Conservation (phyloP, 1,284 basidiomycete genomes). For the Cryptococcus sp. region DNA sequence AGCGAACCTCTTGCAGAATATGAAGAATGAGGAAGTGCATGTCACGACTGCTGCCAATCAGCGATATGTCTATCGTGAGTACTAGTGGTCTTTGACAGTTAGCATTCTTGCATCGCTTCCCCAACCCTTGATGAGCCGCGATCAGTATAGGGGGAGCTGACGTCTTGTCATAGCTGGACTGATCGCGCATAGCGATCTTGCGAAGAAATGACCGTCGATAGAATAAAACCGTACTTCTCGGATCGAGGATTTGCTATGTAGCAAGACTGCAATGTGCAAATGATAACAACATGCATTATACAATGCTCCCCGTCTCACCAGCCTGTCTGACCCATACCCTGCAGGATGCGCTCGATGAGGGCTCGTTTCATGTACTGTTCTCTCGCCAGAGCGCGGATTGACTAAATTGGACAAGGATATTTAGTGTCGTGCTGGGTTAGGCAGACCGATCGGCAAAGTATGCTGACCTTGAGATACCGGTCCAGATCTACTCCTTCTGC, state of each 20-base stretch:
- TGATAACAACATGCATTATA: slow-evolving; percentile 6
- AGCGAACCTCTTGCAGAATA: slow-evolving; percentile 39
- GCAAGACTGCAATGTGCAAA: neutral
- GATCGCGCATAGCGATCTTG: slow-evolving; percentile 37
- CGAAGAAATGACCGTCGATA: slow-evolving; percentile 14
- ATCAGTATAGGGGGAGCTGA: neutral
- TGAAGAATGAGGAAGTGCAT: slow-evolving; percentile 42
- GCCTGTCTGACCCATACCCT: slow-evolving; percentile 62
- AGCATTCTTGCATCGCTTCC: neutral
- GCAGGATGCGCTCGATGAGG: slow-evolving; percentile 80
- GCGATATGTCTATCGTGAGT: slow-evolving; percentile 46
- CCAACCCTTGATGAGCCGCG: neutral
- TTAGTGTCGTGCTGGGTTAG: slow-evolving; percentile 4
- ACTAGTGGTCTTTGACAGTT: slow-evolving; percentile 9
- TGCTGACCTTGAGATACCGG: slow-evolving; percentile 75
- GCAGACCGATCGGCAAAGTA: neutral
- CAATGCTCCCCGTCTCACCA: slow-evolving; percentile 24
- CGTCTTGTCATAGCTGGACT: slow-evolving; percentile 30
- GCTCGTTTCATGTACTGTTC: slow-evolving; percentile 80
- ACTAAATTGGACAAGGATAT: slow-evolving; percentile 57
- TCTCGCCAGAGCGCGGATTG: slow-evolving; percentile 80
- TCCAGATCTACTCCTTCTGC: slow-evolving; percentile 89
- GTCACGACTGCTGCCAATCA: slow-evolving; percentile 42
- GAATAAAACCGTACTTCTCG: neutral
- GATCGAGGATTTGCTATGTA: neutral